phyloP scores from a whole-genome alignment of 768 basidiomycete species.

The Mycena venus region DNA sequence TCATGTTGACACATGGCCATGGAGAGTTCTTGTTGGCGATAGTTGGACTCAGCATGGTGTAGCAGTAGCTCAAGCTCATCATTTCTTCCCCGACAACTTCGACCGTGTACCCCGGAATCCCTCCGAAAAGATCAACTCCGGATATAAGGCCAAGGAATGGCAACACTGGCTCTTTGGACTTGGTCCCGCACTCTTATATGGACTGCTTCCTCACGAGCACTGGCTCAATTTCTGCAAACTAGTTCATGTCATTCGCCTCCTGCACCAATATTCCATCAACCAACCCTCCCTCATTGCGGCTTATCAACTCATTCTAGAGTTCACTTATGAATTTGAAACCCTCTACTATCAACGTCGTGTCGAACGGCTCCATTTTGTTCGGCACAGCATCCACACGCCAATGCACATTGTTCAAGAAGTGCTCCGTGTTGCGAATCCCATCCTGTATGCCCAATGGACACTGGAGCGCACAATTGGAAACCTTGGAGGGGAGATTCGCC shows the following conservation, averaged over 20 bases:
- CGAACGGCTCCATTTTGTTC: not conserved
- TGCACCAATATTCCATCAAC: slow-evolving; percentile 31
- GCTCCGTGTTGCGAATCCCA: too few relatives aligned
- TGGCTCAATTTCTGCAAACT: slow-evolving; percentile 44
- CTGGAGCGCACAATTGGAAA: not conserved
- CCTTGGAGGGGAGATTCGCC: not conserved
- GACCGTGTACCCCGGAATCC: slow-evolving; percentile 13
- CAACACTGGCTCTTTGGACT: slow-evolving; percentile 22
- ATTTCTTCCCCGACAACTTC: slow-evolving; percentile 1
- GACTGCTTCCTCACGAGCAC: slow-evolving; percentile 37
- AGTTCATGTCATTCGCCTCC: slow-evolving; percentile 36
- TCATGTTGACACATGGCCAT: not conserved
- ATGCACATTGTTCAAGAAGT: too few relatives aligned
- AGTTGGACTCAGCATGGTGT: not conserved
- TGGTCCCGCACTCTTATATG: slow-evolving; percentile 40
- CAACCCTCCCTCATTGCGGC: not conserved
- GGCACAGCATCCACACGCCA: not conserved
- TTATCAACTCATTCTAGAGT: not conserved
- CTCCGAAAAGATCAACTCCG: slow-evolving; percentile 29
- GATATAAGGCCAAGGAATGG: slow-evolving; percentile 30
- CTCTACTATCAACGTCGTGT: not conserved
- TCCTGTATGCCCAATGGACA: not conserved
- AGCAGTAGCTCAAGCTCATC: not conserved
- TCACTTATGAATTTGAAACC: not conserved
- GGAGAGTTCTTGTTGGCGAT: not conserved